Base-by-base conservation (phyloP, 2,329 filamentous ascomycete species). In the Falciphora oryzae region DNA sequence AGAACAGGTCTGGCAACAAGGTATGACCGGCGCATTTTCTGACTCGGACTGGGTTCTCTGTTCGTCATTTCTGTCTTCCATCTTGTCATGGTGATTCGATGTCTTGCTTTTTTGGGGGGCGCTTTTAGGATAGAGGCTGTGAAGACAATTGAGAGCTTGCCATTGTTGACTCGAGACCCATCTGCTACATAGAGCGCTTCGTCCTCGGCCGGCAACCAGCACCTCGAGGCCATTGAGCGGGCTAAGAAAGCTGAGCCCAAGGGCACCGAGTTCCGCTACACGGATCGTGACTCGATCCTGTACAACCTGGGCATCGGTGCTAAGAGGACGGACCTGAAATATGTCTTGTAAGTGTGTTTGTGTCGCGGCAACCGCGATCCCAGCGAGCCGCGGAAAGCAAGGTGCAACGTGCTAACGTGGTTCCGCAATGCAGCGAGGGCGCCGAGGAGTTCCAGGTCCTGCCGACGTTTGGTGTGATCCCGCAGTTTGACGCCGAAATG, bases 231-330 rank as follows among this genome's bases (percentile, higher is more conserved):
- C 71, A 97, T 97, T 72, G 86, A 90, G 72, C 82, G 85, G 70
- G 90, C 91, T 38, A 89, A 93, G 80, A 85, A 87, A 72, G 83
- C 88, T 61, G 85, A 93, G 75, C 82, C 89, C 53, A 74, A 75
- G 57, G 89, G 90, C 63, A 92, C 91, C 64, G 85, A 90, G 72
- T 98, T 91, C 80, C 84, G 83, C 68, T 98, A 93, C 74, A 87
- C 89, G 68, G 93, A 98, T 74, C 89, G 88, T 71, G 95, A 99
- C 75, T 83, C 90, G 62, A 95, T 96, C 72, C 89, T 99, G 61
- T 99, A 99, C 85, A 98, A 97, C 80, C 84, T 99, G 57, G 94
- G 94, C 66, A 78, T 99, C 67, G 95, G 95, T 65, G 93, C 94
- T 69, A 97, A 96, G 83, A 88, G 91, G 70, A 92, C 86, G 35